Evolutionary conservation across 1,284 basidiomycete genomes (phyloP), one percentile per base, ranked within the genome.

Genomic region (Pseudozyma flocculosa): DNA sequence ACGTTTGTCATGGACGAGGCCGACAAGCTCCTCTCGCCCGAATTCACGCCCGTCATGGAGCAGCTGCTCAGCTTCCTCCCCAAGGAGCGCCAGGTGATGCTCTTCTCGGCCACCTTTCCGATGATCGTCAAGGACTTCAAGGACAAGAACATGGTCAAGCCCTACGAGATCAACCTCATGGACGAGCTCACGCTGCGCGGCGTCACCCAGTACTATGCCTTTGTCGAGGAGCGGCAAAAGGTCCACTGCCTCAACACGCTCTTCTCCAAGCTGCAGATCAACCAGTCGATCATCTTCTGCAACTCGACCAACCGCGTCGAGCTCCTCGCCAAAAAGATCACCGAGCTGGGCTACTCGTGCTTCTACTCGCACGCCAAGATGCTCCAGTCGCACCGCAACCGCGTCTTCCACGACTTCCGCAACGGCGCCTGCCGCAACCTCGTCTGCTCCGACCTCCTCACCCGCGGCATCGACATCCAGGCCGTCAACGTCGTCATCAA

Each of bases 321-420:
- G 81, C 87, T 98, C 43, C 85, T 98, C 59, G 95, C 95, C 62
- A 96, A 97, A 82, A 98, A 98, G 82, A 92, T 98, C 70, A 98
- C 94, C 18, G 94, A 98, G 76, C 87, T 97, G 48, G 95, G 95
- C 70, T 98, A 98, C 81, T 97, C 93, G 45, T 98, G 95, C 83
- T 98, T 98, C 85, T 98, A 96, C 84, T 97, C 94, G 50, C 94
- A 98, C 79, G 95, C 94, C 48, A 95, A 95, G 82, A 98, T 98
- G 95, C 87, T 96, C 17, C 95, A 98, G 81, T 88, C 88, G 32
- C 92, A 97, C 80, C 91, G 95, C 63, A 98, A 98, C 82, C 88
- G 94, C 76, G 95, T 98, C 68, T 98, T 98, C 85, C 95, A 98
- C 82, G 94, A 98, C 80, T 98, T 98, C 86, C 88, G 94, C 68